Evolutionary conservation across 768 basidiomycete genomes (phyloP).

Genomic region (Mrakia hoshinonis): DNA sequence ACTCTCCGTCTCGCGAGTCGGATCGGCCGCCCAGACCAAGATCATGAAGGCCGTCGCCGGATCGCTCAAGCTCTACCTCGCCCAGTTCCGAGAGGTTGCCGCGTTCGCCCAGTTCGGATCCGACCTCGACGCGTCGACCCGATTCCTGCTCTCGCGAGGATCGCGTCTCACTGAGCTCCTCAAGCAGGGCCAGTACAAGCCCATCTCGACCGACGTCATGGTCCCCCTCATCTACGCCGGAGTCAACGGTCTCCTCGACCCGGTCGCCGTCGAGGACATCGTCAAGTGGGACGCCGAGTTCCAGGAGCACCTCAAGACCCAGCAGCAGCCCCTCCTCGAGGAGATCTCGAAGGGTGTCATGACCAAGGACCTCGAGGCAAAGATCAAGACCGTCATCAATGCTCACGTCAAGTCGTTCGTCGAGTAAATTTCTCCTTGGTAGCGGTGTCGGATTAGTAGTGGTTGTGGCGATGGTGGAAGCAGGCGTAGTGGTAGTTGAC

Average conservation of each 20-base stretch:
- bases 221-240: slow-evolving; percentile 98
- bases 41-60: slow-evolving; percentile 99
- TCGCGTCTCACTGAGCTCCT: slow-evolving; percentile 94
- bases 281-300: slow-evolving; percentile 74
- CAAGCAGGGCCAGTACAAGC: slow-evolving; percentile 44
- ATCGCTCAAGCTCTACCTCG: slow-evolving; percentile 82
- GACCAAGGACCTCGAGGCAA: slow-evolving; percentile 78
- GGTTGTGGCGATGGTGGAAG: too few relatives aligned
- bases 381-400: slow-evolving; percentile 72
- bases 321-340: slow-evolving; percentile 65
- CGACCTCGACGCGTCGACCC: slow-evolving; percentile 97
- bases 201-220: slow-evolving; percentile 87
- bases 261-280: slow-evolving; percentile 89
- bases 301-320: slow-evolving; percentile 71
- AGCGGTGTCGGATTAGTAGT: too few relatives aligned
- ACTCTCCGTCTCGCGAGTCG: slow-evolving; percentile 99
- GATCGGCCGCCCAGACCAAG: slow-evolving; percentile 98
- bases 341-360: slow-evolving; percentile 75
- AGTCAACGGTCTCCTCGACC: slow-evolving; percentile 98
- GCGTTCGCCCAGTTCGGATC: slow-evolving; percentile 98
- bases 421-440: too few relatives aligned
- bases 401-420: slow-evolving; percentile 40
- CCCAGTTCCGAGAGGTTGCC: slow-evolving; percentile 99
- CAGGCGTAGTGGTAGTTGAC: too few relatives aligned
- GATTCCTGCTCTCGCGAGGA: slow-evolving; percentile 96